Evolutionary conservation across 1,139 yeast genomes (phyloP).

Genomic region (Zhuliangozyma blackwelliae): DNA sequence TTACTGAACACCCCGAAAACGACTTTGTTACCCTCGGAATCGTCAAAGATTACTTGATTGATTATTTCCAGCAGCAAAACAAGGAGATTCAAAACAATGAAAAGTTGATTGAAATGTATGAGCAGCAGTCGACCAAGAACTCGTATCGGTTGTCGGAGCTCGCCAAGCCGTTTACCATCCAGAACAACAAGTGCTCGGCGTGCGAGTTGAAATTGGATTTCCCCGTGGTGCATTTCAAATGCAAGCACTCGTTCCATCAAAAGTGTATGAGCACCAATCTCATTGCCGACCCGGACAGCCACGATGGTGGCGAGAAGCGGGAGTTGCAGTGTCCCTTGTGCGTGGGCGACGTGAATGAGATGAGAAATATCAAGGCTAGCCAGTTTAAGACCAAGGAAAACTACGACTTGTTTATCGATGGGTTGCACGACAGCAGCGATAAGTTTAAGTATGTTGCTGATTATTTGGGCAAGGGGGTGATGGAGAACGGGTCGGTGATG

Average conservation of each 20-base stretch:
- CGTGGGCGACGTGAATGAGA: slow-evolving; percentile 61
- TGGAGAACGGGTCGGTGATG: slow-evolving; percentile 43
- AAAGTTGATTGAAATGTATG: slow-evolving; percentile 65
- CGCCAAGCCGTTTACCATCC: slow-evolving; percentile 56
- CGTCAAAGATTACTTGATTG: slow-evolving; percentile 65
- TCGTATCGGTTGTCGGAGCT: slow-evolving; percentile 51
- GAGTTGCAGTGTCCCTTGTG: slow-evolving; percentile 64
- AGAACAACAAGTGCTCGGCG: slow-evolving; percentile 65
- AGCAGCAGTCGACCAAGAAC: slow-evolving; percentile 58
- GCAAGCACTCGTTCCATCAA: slow-evolving; percentile 85
- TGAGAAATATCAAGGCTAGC: slow-evolving; percentile 52
- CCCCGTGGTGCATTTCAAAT: slow-evolving; percentile 81
- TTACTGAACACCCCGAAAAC: slow-evolving; percentile 33
- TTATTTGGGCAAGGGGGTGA: slow-evolving; percentile 82
- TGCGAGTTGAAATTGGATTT: slow-evolving; percentile 69
- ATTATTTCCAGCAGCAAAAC: slow-evolving; percentile 56
- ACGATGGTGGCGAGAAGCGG: slow-evolving; percentile 15
- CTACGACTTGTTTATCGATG: slow-evolving; percentile 56
- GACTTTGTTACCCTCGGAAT: slow-evolving; percentile 71
- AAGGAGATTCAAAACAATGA: slow-evolving; percentile 66
- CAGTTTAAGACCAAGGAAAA: slow-evolving; percentile 63
- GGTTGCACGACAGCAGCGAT: slow-evolving; percentile 57
- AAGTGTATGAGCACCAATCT: slow-evolving; percentile 60
- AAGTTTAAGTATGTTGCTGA: slow-evolving; percentile 74
- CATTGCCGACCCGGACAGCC: slow-evolving; percentile 13